Conservation (phyloP, 148 eudicot species). For the Dianthus caryophyllus region DNA sequence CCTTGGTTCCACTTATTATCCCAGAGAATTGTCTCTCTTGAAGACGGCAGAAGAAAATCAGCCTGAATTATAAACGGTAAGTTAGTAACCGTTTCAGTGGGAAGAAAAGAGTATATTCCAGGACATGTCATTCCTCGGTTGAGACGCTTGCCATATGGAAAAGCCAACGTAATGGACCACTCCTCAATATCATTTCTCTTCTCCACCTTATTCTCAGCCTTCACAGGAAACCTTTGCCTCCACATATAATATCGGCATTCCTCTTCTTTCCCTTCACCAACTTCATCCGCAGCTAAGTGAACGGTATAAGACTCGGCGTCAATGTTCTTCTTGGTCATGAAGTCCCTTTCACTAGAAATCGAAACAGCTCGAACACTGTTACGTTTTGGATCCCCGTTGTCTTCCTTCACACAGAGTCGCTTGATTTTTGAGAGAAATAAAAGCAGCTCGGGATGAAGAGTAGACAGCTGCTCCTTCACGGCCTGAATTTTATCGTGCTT, state of each 20-base stretch:
- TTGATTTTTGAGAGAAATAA: constrained; percentile 62
- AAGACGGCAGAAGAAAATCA: constrained; percentile 64
- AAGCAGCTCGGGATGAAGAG: constrained; percentile 66
- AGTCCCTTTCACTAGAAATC: constrained; percentile 47
- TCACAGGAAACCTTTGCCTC: constrained; percentile 68
- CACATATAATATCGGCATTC: constrained; percentile 69
- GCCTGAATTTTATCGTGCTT: constrained; percentile 54
- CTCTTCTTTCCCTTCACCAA: constrained; percentile 16
- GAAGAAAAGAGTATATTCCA: constrained; percentile 65
- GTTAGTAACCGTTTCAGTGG: constrained; percentile 67
- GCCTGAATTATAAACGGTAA: constrained; percentile 69
- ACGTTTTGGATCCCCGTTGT: constrained; percentile 32
- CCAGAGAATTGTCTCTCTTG: constrained; percentile 59
- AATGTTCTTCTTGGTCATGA: constrained; percentile 35
- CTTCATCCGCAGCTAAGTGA: constrained; percentile 44
- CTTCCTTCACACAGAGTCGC: constrained; percentile 53
- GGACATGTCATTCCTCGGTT: constrained; percentile 42
- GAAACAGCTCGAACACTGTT: constrained; percentile 49
- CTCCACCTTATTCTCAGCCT: constrained; percentile 39
- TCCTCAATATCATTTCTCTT: constrained; percentile 56
- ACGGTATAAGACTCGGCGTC: constrained; percentile 57
- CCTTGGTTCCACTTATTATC: constrained; percentile 67
- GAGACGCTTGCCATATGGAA: constrained; percentile 60
- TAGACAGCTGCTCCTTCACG: constrained; percentile 60
- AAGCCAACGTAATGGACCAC: constrained; percentile 62